A percentile compares a stretch with the other conserved stretches of the same genome.
These are phyloP conservation scores for Colletotrichum costaricense DNA, from an alignment of 2,329 filamentous ascomycete species.

Conservation along the genomic window DNA sequence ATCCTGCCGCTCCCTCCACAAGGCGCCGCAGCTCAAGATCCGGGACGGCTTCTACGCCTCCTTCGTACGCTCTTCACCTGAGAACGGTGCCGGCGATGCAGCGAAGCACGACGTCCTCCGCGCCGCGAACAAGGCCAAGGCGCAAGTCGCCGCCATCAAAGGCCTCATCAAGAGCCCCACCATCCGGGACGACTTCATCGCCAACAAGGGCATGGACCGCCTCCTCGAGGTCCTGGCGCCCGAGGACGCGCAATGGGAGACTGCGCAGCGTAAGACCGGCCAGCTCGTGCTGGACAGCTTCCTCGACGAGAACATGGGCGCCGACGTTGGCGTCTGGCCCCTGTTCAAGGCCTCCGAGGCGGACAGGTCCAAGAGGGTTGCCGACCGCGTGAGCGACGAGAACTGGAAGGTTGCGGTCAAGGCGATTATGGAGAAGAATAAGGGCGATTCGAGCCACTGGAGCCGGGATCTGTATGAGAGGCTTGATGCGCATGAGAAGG, in stretches of 20 bases:
- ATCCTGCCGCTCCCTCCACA: constrained; percentile 45
- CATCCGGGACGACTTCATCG: constrained; percentile 68
- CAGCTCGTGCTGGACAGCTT: constrained; percentile 73
- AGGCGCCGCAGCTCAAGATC: constrained; percentile 41
- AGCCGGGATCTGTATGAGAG: constrained; percentile 29
- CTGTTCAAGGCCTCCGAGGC: constrained; percentile 30
- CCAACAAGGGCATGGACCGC: constrained; percentile 62
- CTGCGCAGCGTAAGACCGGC: constrained; percentile 64
- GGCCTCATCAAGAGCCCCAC: constrained; percentile 65
- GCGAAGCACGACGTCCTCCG: constrained; percentile 14
- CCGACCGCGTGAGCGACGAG: constrained; percentile 29
- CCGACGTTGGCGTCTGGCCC: constrained; percentile 68
- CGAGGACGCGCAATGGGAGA: constrained; percentile 59
- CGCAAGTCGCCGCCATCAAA: constrained; percentile 62
- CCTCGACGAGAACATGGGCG: constrained; percentile 74
- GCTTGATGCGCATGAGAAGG: constrained; percentile 31
- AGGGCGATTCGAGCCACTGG: constrained; percentile 33
- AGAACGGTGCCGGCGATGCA: background rate
- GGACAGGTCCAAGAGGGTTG: constrained; percentile 30
- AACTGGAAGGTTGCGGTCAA: constrained; percentile 31
- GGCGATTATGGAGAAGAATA: constrained; percentile 29
- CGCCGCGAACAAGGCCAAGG: constrained; percentile 45
- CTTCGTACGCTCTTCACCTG: constrained; percentile 45
- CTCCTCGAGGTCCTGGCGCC: constrained; percentile 64
- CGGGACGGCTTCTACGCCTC: constrained; percentile 54